Evolutionary conservation across 176 grass and related monocot genomes (phyloP), one percentile per base, ranked within the genome.

Genomic region (Poa pratensis): DNA sequence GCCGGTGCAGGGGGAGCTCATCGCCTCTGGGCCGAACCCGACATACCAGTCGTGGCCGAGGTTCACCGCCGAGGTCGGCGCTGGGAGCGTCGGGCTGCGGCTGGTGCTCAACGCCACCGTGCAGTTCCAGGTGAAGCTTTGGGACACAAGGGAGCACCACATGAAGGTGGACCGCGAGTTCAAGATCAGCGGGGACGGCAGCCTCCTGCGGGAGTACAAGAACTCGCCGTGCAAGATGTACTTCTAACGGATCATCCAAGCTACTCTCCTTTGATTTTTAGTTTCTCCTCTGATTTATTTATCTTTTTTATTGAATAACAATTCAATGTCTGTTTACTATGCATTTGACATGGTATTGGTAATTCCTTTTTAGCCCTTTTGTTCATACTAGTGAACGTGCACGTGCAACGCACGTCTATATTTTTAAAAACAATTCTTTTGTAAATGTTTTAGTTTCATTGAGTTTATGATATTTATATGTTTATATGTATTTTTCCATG

Each of bases 81-180:
- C 88, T 0, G 92, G 95, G 3, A 43, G 76, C 54, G 62, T 94
- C 17, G 51, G 1, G 28, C n/a, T 98, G 46, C 52, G 83, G 61
- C 68, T 98, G 22, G 17, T 73, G 81, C 87, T 98, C 45, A 95
- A 45, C 50, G 90, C 96, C 27, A 86, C 75, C 43, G 75, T 92
- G 45, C 71, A 65, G 80, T 98, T 98, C 89, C 70, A 90, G 80
- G 87, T 90, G 78, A 90, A 84, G 86, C 2, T 85, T 14, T 98
- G 95, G 95, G 95, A 98, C 80, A 94, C 83, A 12, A 70, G 48
- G 68, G 32, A 48, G 32, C 96, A 98, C 83, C 85, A 67, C 62
- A 60, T 95, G 73, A 92, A 95, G 54, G 93, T 83, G 15, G 66
- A 85, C 8, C 94, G 93, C 73, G 65, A 82, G 64, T n/a, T 94